Percentiles rank a stretch among this genome's conserved stretches.
These are phyloP conservation scores for Rubus parviflorus DNA, from an alignment of 306 rosid genomes.

Conservation along the genomic window DNA sequence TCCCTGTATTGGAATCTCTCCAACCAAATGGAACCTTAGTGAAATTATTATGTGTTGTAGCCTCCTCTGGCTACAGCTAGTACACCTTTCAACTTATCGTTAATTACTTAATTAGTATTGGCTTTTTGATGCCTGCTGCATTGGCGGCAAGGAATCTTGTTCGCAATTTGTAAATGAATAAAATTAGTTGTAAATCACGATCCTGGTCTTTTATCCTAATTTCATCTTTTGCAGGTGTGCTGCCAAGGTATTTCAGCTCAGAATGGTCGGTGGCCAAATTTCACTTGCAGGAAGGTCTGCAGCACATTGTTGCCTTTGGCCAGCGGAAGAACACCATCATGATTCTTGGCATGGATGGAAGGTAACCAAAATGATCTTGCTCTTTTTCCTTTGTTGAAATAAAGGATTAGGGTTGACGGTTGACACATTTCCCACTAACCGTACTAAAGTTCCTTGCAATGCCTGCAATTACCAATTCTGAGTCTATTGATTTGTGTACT, in stretches of 20 bases:
- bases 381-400: neutral
- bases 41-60: neutral
- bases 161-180: neutral
- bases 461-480: neutral
- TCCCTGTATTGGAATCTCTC: neutral
- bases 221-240: slow-evolving; percentile 47
- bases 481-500: neutral
- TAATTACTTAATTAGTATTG: neutral
- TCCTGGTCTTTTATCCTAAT: neutral
- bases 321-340: slow-evolving; percentile 68
- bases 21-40: neutral
- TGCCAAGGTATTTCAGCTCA: slow-evolving; percentile 17
- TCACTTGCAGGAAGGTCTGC: slow-evolving; percentile 31
- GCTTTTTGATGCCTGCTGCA: neutral
- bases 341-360: slow-evolving; percentile 87
- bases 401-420: neutral
- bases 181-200: neutral
- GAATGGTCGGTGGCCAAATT: slow-evolving; percentile 10
- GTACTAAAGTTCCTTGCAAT: neutral
- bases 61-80: neutral
- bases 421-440: neutral
- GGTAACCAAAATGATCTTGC: slow-evolving; percentile 37
- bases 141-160: neutral
- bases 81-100: neutral
- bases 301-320: slow-evolving; percentile 60